Conservation (phyloP, 345 rosid species). For the Toxicodendron radicans region DNA sequence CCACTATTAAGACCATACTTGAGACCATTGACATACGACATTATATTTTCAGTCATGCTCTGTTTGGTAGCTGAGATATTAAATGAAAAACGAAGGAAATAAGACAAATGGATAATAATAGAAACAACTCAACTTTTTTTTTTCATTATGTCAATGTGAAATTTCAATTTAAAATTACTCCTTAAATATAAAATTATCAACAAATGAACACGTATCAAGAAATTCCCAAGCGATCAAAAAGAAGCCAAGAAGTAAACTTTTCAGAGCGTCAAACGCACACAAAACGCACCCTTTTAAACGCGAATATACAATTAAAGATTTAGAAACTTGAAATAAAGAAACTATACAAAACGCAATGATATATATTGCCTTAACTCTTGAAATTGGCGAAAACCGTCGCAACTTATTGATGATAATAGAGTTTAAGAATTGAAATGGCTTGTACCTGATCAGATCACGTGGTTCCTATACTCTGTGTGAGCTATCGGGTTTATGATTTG, state of each 20-base stretch:
- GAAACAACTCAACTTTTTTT: background rate
- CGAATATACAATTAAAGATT: background rate
- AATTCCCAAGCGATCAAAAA: slow-evolving; percentile 11
- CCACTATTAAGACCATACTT: background rate
- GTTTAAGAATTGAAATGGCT: background rate
- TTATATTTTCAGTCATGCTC: background rate
- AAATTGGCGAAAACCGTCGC: background rate
- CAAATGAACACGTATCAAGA: background rate
- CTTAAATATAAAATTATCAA: background rate
- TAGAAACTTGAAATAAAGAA: background rate
- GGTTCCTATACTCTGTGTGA: background rate
- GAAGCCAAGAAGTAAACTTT: background rate
- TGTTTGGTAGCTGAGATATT: background rate
- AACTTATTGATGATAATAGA: background rate
- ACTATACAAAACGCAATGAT: background rate
- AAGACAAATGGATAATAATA: background rate
- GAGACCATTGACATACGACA: background rate
- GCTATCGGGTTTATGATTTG: too few relatives aligned
- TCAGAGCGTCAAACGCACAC: background rate
- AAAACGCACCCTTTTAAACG: background rate
- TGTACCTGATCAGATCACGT: slow-evolving; percentile 28
- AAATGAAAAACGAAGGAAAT: background rate
- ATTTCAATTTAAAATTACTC: background rate
- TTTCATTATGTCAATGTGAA: background rate
- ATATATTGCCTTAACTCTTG: background rate